Evolutionary conservation across 75 land plant genomes (phyloP).

Genomic region (Adiantum capillusveneris): DNA sequence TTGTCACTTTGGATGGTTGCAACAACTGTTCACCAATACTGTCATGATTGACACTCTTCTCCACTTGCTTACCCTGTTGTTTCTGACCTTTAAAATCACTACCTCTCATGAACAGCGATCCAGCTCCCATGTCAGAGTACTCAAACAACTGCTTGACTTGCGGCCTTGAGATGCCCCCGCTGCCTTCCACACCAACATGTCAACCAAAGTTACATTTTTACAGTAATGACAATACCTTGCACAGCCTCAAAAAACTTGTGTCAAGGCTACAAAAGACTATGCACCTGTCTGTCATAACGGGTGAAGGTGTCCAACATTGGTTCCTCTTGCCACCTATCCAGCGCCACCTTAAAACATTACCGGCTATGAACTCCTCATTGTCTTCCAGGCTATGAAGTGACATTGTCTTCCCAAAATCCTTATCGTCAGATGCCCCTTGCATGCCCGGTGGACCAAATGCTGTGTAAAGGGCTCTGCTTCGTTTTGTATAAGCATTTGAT

Average conservation of each 20-base stretch:
- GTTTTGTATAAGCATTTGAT: slow-evolving; percentile 33
- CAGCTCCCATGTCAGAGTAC: slow-evolving; percentile 85
- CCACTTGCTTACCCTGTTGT: slow-evolving; percentile 24
- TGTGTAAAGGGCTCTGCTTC: slow-evolving; percentile 14
- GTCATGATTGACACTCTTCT: slow-evolving; percentile 30
- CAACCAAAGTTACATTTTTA: background rate
- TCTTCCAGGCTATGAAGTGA: slow-evolving; percentile 29
- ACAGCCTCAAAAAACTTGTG: background rate
- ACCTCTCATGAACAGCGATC: slow-evolving; percentile 70
- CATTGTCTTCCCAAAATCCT: slow-evolving; percentile 38
- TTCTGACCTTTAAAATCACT: slow-evolving; percentile 49
- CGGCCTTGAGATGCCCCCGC: slow-evolving; percentile 53
- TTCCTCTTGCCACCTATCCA: slow-evolving; percentile 54
- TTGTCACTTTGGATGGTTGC: slow-evolving; percentile 70
- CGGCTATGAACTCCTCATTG: slow-evolving; percentile 51
- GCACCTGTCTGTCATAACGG: slow-evolving; percentile 60
- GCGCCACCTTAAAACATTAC: slow-evolving; percentile 75
- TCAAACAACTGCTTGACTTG: slow-evolving; percentile 48
- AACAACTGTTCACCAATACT: slow-evolving; percentile 53
- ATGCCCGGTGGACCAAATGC: slow-evolving; percentile 54
- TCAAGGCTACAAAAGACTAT: background rate
- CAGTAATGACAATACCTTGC: background rate
- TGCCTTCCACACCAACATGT: slow-evolving; percentile 26
- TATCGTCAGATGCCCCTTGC: slow-evolving; percentile 43
- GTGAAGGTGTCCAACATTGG: slow-evolving; percentile 41